Evolutionary conservation across 208 protist species (phyloP), one percentile per base, ranked within the genome.

Genomic region (Sergeia podlipaevii): DNA sequence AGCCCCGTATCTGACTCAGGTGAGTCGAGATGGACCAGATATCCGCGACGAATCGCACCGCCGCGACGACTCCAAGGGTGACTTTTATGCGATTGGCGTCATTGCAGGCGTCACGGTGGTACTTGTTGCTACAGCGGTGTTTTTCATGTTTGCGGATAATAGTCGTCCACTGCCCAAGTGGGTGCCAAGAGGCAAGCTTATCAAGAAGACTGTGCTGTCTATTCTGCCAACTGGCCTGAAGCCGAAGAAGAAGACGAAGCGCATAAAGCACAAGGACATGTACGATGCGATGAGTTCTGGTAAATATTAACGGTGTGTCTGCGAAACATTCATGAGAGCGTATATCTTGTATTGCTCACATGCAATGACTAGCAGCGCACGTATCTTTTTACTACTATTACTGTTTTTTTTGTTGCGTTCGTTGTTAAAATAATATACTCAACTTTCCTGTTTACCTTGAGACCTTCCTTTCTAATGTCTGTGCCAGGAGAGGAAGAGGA

Each of bases 281-380:
- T 91, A 91, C 68, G 84, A 87, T 39, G 84, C 84, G 37, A 91
- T 91, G 80, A 81, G 68, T 38, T 91, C 84, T 2, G 84, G 83
- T 39, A 56, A 55, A 49, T 91, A 91, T 51, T 86, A 70, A 50
- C 18, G 13, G 15, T 24, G 13, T 13, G 18, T 32, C 10, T 11
- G 8, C 20, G n/a, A 8, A 11, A 8, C 15, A 27, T 18, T 7
- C n/a, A 11, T 10, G 11, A 46, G n/a, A 10, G n/a, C n/a, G n/a
- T 46, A 11, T 46, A 17, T 23, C 18, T 17, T 23, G 7, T 18
- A 7, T 15, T 34, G 45, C 45, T 33, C 45, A 8, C 24, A 15
- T 7, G 7, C n/a, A 21, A 5, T 51, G 4, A 11, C 20, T 6
- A 29, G 34, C 34, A 11, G 34, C 15, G 13, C 13, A n/a, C 34